These are phyloP conservation scores for Orobanche coerulescens DNA, from an alignment of 257 asterid genomes.

Conservation along the genomic window DNA sequence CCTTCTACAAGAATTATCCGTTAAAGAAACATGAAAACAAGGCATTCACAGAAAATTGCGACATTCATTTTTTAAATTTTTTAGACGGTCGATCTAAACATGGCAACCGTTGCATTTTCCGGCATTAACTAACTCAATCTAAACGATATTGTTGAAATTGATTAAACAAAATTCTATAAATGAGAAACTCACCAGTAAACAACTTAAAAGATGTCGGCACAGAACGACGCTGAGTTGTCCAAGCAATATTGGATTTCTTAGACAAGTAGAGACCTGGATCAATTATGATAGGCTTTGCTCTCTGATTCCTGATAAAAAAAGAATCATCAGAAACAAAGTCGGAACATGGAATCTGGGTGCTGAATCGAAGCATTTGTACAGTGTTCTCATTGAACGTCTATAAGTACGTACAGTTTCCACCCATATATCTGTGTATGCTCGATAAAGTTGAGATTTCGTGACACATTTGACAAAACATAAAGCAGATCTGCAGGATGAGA, in stretches of 20 bases:
- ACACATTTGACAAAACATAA: constrained; percentile 65
- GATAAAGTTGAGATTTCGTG: constrained; percentile 81
- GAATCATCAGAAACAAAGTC: constrained; percentile 10
- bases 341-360: background rate
- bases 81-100: no score
- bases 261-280: constrained; percentile 96
- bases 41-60: no score
- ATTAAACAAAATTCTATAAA: no score
- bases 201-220: constrained; percentile 78
- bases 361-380: background rate
- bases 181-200: constrained; percentile 64
- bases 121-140: no score
- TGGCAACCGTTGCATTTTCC: no score
- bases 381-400: background rate
- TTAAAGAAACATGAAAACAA: no score
- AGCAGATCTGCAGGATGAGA: constrained; percentile 72
- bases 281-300: constrained; percentile 85
- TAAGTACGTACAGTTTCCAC: constrained; percentile 85
- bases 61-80: no score
- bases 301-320: constrained; percentile 65
- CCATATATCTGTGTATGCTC: constrained; percentile 85
- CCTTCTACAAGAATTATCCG: no score
- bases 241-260: constrained; percentile 76
- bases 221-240: constrained; percentile 89
- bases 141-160: no score